phyloP scores from a whole-genome alignment of 2,329 filamentous ascomycete genomes.

The Arthrocladium fulminans region DNA sequence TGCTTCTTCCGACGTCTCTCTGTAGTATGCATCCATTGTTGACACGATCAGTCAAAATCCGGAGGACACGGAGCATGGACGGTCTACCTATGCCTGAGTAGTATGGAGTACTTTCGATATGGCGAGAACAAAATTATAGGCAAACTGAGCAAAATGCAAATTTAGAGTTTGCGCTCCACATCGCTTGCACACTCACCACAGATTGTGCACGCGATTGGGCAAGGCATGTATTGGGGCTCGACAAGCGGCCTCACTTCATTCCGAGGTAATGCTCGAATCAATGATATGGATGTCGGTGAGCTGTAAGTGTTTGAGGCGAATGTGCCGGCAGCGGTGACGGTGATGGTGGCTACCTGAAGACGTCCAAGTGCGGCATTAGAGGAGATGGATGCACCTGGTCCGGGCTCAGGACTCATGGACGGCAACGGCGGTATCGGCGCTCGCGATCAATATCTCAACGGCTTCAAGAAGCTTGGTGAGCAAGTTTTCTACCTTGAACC shows the following conservation, averaged over 20 bases:
- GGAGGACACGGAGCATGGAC: neutral
- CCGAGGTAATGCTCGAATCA: neutral
- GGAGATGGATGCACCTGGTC: slow-evolving; percentile 12
- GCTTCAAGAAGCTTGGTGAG: slow-evolving; percentile 12
- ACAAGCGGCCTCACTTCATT: neutral
- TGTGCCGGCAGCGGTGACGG: neutral
- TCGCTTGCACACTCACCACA: neutral
- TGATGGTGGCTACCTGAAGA: neutral
- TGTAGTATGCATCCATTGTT: too few species aligned
- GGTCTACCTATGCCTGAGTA: neutral
- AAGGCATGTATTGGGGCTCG: neutral
- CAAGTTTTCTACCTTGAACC: slow-evolving; percentile 15
- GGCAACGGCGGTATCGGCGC: neutral
- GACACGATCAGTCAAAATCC: too few species aligned
- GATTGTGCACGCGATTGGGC: neutral
- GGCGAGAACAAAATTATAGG: neutral
- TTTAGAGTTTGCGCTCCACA: neutral
- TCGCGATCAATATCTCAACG: slow-evolving; percentile 10
- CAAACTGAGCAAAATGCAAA: slow-evolving; percentile 1
- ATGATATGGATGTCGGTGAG: neutral
- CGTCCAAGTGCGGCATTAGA: neutral
- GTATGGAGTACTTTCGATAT: neutral
- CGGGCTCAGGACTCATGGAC: slow-evolving; percentile 11
- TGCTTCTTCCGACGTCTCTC: too few species aligned
- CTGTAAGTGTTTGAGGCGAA: neutral